Evolutionary conservation across 2,329 filamentous ascomycete genomes (phyloP), one percentile per base, ranked within the genome.

Genomic region (Ilyonectria mors-panacis): DNA sequence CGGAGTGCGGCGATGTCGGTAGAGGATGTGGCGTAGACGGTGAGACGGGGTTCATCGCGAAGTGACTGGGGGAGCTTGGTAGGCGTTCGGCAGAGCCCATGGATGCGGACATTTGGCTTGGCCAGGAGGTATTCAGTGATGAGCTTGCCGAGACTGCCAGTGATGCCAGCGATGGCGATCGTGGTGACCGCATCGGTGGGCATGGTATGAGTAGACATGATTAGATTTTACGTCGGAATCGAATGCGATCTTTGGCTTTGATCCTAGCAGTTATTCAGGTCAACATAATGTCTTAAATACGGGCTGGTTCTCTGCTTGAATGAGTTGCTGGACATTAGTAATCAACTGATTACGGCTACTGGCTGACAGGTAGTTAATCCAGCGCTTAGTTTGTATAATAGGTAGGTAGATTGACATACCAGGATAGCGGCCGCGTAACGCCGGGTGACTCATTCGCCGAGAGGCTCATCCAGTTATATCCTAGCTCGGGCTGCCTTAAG

Each of bases 371-470:
- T 53, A 53, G 15, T 53, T 53, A 53, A 37, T 53, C 50, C 47
- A 4, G 47, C 21, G 47, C 21, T 53, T 53, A 53, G 30, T 53
- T 33, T 53, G 50, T 28, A 53, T 53, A 53, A 35, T 17, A 53
- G 50, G 30, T 53, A 53, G 50, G 50, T 53, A 53, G 50, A 54
- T 39, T 54, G 50, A 50, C 47, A 50, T 54, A 54, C 47, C 47
- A 12, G 47, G 50, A 53, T 53, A n/a, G 30, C 5, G n/a, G 50
- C 50, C 30, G 50, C 30, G 30, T 39, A 37, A 54, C 50, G 50
- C 50, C 50, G 50, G 19, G 50, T 54, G 30, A 39, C 50, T 54
- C 50, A 54, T 54, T 39, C n/a, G 30, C 50, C 50, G 50, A 23
- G 50, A 54, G 50, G 33, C 17, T 23, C 26, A 26, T 51, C 26